Base-by-base conservation (phyloP, 768 basidiomycete genomes). In the Phylloporus scabripes region DNA sequence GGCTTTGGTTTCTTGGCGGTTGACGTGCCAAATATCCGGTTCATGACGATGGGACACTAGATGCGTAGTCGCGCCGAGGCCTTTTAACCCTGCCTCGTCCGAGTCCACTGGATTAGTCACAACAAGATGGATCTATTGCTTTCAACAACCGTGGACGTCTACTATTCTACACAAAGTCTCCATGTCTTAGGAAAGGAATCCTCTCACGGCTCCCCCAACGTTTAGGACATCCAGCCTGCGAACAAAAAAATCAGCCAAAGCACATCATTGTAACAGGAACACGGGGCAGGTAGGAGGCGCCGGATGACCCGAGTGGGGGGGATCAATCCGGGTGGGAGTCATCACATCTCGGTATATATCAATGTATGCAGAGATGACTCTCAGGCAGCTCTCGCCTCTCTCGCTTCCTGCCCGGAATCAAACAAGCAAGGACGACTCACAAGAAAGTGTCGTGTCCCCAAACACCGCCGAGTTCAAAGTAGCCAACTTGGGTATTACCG, bases 361-460 rank as follows among this genome's bases (percentile, higher is more conserved):
- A 11, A 42, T 12, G 17, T 5, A 21, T 24, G 10, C 14, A 28
- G 45, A 34, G 39, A 33, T 12, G 5, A 23, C 5, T 24, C 33
- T 37, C 33, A 10, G 24, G 5, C 11, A 18, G 15, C 29, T 34
- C 29, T 17, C 37, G n/a, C 42, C 28, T 34, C 23, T 36, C 43
- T 20, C 42, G 9, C 21, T 29, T 42, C 39, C 37, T 33, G 28
- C 23, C 26, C 42, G 17, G 11, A 41, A 18, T 38, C n/a, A 31
- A 52, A 33, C 44, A 32, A 45, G 7, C 14, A 18, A 45, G 34
- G 39, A 4, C 7, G 2, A 79, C 85, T 77, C 60, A 87, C 82
- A 98, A 72, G 72, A 97, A 97, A 18, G 93, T 97, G 69, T 99
- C 95, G 62, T 99, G 95, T 1, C 96, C 96, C 94, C 93, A 98